phyloP scores from a whole-genome alignment of 2,329 filamentous ascomycete species.

The Trichoderma guizhouense region DNA sequence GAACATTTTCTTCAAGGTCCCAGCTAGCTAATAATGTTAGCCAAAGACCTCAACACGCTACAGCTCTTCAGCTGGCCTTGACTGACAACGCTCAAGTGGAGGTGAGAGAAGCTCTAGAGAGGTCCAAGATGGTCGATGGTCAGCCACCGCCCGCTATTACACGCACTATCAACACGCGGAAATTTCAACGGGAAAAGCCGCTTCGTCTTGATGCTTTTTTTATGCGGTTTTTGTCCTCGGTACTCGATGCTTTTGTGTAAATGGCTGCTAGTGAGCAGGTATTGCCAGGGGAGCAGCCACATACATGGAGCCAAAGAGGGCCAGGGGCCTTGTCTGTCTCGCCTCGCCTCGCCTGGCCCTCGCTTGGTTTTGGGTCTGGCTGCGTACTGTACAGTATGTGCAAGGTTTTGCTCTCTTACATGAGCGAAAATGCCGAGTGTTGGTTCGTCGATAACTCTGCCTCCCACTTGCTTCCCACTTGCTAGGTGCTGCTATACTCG shows the following conservation, averaged over 20 bases:
- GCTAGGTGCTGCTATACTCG: not conserved
- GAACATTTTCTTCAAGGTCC: not conserved
- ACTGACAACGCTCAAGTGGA: not conserved
- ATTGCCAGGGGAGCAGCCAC: not conserved
- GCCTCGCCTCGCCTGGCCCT: not conserved
- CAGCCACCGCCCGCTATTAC: constrained; percentile 15
- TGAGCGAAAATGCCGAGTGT: not conserved
- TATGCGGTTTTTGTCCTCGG: not conserved
- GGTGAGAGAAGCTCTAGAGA: not conserved
- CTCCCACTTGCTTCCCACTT: not conserved
- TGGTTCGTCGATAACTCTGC: constrained; percentile 3
- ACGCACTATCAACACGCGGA: not conserved
- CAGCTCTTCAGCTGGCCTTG: not conserved
- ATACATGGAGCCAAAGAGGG: not conserved
- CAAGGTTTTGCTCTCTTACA: constrained; percentile 16
- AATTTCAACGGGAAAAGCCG: constrained; percentile 5
- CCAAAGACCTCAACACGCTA: not conserved
- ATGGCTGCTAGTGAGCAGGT: not conserved
- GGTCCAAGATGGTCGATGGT: not conserved
- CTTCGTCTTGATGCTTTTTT: not conserved
- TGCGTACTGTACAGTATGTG: not conserved
- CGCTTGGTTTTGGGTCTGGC: not conserved
- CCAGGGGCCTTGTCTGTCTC: constrained; percentile 5
- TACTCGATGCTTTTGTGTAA: not conserved
- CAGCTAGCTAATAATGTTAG: not conserved